Evolutionary conservation across 1,284 basidiomycete genomes (phyloP), one percentile per base, ranked within the genome.

Genomic region (Trichosporon inkin): DNA sequence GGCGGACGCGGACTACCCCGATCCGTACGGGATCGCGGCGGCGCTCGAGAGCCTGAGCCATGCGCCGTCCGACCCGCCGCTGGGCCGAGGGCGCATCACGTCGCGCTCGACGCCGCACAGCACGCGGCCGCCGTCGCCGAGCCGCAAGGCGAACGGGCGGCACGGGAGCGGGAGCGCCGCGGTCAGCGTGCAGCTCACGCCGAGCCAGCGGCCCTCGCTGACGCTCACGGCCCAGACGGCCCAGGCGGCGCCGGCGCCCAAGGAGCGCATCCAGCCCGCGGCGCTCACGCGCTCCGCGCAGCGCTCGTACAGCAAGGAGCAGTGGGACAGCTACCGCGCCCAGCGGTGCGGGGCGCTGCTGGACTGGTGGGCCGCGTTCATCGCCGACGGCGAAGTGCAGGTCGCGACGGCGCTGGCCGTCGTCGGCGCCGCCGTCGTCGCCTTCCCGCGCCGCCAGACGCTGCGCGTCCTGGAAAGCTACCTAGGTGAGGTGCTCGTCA

Each of bases 321-420:
- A 63, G 49, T 62, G 64, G 61, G 59, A 65, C 22, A 38, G 19
- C 47, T 63, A 65, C 47, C 61, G 60, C n/a, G 55, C 40, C 10
- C 41, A 49, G 19, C 44, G 62, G 28, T 63, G 52, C 44, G 14
- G 22, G 20, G 40, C 62, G 2, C 55, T 75, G 19, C 55, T 71
- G 41, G 58, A 62, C 19, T 75, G 73, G 74, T 77, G 74, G 75
- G 47, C 59, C 16, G 61, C 67, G 1, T 74, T 71, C 57, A 64
- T 74, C 16, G 34, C 13, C 10, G 32, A 76, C 71, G 75, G 75
- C 4, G 74, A 77, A 20, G 64, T 72, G 41, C 75, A 77, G 56
- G 56, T 77, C 4, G 72, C 73, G 2, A 66, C 73, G 1, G 62
- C 66, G 1, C 22, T 72, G 11, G 63, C 64, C n/a, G 57, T 75